phyloP scores from a whole-genome alignment of 768 basidiomycete species.

The Udeniomyces megalosporus region DNA sequence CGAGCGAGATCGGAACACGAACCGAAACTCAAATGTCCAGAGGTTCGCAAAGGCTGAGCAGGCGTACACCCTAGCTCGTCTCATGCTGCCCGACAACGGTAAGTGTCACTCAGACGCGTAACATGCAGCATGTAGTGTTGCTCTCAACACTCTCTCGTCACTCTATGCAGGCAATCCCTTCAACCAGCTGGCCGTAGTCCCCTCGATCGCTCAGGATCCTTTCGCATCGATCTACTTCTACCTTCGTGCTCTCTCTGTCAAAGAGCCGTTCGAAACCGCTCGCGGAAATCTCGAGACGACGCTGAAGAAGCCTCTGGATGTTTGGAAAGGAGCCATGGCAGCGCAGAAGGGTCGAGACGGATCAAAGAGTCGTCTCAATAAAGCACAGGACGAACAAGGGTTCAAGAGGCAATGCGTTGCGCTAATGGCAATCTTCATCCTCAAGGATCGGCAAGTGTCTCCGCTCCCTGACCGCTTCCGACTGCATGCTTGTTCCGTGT shows the following conservation, averaged over 20 bases:
- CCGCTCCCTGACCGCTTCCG: neutral
- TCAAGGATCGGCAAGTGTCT: slow-evolving; percentile 30
- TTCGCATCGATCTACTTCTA: slow-evolving; percentile 70
- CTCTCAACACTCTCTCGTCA: neutral
- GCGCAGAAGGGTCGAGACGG: neutral
- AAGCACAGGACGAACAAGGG: slow-evolving; percentile 26
- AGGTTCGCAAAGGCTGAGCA: slow-evolving; percentile 52
- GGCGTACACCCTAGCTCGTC: slow-evolving; percentile 71
- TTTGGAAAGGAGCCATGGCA: slow-evolving; percentile 25
- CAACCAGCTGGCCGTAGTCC: slow-evolving; percentile 87
- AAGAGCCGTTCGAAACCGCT: slow-evolving; percentile 71
- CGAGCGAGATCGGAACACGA: slow-evolving; percentile 31
- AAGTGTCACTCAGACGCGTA: slow-evolving; percentile 14
- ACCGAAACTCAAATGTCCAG: neutral
- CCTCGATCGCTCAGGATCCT: slow-evolving; percentile 67
- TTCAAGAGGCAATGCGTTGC: slow-evolving; percentile 62
- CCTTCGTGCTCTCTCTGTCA: slow-evolving; percentile 77
- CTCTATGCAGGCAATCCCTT: slow-evolving; percentile 49
- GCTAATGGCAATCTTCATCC: slow-evolving; percentile 52
- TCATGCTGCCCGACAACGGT: slow-evolving; percentile 71
- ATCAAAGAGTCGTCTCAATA: neutral
- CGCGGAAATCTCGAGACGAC: slow-evolving; percentile 66
- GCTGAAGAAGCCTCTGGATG: slow-evolving; percentile 49
- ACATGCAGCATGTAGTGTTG: no score
- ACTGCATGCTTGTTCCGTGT: neutral